Percentiles rank a stretch among this genome's conserved stretches.
Conservation (phyloP, 2,329 filamentous ascomycete genomes). For the Delphinella strobiligena region DNA sequence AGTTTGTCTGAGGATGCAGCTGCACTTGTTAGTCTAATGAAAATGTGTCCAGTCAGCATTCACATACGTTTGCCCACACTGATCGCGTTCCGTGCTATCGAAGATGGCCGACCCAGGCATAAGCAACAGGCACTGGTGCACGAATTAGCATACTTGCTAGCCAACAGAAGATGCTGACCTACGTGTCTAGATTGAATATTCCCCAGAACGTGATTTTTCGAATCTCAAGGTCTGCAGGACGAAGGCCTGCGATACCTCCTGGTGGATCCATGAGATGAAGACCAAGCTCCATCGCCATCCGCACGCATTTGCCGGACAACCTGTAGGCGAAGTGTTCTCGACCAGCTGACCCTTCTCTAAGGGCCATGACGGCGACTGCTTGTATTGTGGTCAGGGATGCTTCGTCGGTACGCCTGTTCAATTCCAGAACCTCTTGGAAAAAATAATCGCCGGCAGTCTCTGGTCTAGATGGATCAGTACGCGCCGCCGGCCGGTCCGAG, state of each 20-base stretch:
- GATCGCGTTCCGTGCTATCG: constrained; percentile 36
- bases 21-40: constrained; percentile 1
- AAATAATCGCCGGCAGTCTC: constrained; percentile 61
- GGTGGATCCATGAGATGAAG: constrained; percentile 41
- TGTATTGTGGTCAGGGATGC: constrained; percentile 60
- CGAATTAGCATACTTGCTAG: background rate
- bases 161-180: constrained; percentile 13
- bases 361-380: constrained; percentile 63
- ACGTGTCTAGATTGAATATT: constrained; percentile 37
- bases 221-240: constrained; percentile 33
- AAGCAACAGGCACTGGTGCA: constrained; percentile 31
- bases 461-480: constrained; percentile 49
- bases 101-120: constrained; percentile 33
- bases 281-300: constrained; percentile 60
- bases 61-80: constrained; percentile 34
- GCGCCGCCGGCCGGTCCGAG: constrained; percentile 51
- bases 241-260: constrained; percentile 19
- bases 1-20: constrained; percentile 5
- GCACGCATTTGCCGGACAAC: constrained; percentile 59
- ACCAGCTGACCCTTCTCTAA: constrained; percentile 56
- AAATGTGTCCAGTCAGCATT: too few relatives aligned
- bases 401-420: constrained; percentile 46
- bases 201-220: constrained; percentile 43
- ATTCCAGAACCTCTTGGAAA: constrained; percentile 54
- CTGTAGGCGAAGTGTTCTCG: constrained; percentile 63